A percentile compares a stretch with the other conserved stretches of the same genome.
phyloP scores from a whole-genome alignment of 2,329 filamentous ascomycete genomes.

The Tolypocladium capitatum region DNA sequence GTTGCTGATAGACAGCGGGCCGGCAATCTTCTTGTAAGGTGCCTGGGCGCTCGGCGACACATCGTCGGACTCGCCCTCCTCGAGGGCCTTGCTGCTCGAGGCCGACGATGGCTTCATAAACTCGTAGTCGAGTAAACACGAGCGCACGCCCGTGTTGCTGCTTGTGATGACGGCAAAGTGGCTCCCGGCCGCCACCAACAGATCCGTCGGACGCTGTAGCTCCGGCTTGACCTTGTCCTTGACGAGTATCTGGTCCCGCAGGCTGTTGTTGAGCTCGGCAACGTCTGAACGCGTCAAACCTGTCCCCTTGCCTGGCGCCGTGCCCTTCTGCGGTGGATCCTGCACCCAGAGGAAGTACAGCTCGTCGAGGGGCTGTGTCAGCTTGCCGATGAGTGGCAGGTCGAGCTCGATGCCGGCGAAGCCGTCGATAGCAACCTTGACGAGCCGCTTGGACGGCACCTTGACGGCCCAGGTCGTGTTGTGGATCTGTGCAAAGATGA shows the following conservation, averaged over 20 bases:
- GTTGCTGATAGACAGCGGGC: constrained; percentile 20
- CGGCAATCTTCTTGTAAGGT: constrained; percentile 15
- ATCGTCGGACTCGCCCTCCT: neutral
- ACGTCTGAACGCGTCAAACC: constrained; percentile 3
- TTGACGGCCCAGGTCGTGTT: constrained; percentile 2
- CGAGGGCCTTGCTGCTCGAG: too few relatives aligned
- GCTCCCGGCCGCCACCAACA: constrained; percentile 9
- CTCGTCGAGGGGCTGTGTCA: constrained; percentile 21
- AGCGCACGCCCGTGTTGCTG: neutral
- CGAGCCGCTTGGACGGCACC: constrained; percentile 8
- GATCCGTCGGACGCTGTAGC: constrained; percentile 2
- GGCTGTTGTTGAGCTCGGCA: constrained; percentile 1
- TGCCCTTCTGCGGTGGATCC: constrained; percentile 5
- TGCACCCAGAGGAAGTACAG: constrained; percentile 20
- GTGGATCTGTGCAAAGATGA: constrained; percentile 7
- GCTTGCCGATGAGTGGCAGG: constrained; percentile 15
- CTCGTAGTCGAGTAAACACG: constrained; percentile 12
- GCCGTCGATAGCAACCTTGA: constrained; percentile 6
- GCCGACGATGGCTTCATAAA: constrained; percentile 9
- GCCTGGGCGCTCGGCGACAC: constrained; percentile 5
- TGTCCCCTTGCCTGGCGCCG: neutral
- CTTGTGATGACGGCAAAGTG: constrained; percentile 13
- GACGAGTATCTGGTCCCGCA: neutral
- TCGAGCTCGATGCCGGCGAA: constrained; percentile 9
- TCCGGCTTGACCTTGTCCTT: constrained; percentile 6